Conservation (phyloP, 163 green algal genomes). For the Scenedesmus sp. region DNA sequence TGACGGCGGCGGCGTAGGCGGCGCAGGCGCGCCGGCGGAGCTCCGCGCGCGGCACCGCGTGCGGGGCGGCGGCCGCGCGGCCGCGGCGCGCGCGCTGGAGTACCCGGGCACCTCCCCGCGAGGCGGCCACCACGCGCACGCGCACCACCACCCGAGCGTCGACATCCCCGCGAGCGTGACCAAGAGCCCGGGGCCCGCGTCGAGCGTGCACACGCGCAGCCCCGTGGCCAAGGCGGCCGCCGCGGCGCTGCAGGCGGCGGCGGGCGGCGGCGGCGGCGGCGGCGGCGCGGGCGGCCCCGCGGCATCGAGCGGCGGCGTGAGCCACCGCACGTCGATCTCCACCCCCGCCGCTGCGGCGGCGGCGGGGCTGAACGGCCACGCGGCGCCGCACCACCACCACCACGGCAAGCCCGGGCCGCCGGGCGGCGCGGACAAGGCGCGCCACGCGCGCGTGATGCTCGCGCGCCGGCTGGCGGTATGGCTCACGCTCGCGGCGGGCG, state of each 20-base stretch:
- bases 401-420: not conserved
- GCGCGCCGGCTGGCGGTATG: not conserved
- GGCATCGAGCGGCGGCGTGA: no score
- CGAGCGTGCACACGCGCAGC: conserved; percentile 20
- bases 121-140: not conserved
- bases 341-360: not conserved
- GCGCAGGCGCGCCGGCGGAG: no score
- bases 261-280: conserved; percentile 7
- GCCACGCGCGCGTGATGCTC: conserved; percentile 20
- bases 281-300: not conserved
- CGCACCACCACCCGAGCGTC: not conserved
- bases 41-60: conserved; percentile 28
- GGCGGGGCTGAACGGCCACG: conserved; percentile 3
- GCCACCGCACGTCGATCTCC: conserved; percentile 6
- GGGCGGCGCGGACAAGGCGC: not conserved
- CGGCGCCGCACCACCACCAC: not conserved
- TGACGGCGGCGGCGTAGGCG: no score
- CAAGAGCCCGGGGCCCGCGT: conserved; percentile 19
- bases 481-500: not conserved
- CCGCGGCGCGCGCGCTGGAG: conserved; percentile 11
- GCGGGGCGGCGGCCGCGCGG: conserved; percentile 8
- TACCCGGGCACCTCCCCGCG: conserved; percentile 1
- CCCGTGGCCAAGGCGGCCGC: not conserved
- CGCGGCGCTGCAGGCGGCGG: no score
- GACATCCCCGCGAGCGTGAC: conserved; percentile 18